Conservation (phyloP, 257 asterid species). For the Petunia secreta region DNA sequence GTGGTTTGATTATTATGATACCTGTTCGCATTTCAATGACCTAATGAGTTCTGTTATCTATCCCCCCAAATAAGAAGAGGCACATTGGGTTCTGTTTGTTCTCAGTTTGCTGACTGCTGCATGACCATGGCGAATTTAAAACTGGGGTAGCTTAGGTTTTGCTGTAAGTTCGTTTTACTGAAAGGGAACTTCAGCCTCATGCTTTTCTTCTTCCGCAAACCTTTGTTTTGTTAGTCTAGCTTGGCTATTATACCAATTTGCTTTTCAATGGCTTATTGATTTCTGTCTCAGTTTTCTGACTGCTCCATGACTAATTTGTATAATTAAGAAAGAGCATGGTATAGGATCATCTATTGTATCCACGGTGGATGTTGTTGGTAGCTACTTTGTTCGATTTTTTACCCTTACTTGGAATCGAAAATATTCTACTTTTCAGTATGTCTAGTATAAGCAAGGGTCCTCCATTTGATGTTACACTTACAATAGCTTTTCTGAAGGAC, state of each 20-base stretch:
- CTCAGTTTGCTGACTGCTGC: neutral
- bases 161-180: neutral
- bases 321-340: neutral
- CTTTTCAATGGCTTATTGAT: neutral
- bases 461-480: neutral
- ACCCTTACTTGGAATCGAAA: neutral
- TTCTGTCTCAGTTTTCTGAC: neutral
- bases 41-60: neutral
- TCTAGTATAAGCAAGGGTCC: neutral
- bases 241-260: neutral
- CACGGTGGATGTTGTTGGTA: constrained; percentile 8
- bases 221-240: neutral
- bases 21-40: neutral
- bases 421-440: neutral
- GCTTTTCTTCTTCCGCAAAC: neutral
- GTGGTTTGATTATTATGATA: neutral
- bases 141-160: no score
- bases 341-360: neutral
- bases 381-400: constrained; percentile 1
- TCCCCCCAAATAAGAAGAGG: neutral
- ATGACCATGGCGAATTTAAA: neutral
- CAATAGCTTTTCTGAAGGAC: neutral
- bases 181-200: neutral
- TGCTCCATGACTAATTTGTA: constrained; percentile 8
- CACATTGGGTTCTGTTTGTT: neutral